Percentiles rank a stretch among this genome's conserved stretches.
These are phyloP conservation scores for Entomortierella lignicola DNA, from an alignment of 192 early-diverging fungal species.

Conservation along the genomic window DNA sequence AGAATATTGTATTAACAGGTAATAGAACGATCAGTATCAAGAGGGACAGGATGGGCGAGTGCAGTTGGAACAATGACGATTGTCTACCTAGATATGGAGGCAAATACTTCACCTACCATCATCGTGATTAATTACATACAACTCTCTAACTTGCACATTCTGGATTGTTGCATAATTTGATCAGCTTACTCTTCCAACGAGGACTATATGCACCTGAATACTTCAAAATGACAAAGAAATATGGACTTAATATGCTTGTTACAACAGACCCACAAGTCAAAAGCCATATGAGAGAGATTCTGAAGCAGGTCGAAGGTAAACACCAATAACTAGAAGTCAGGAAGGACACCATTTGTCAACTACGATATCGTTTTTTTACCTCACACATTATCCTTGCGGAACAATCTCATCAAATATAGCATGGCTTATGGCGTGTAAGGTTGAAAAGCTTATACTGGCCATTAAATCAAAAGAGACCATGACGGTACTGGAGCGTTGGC, in stretches of 20 bases:
- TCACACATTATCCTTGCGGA: neutral
- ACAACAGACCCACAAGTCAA: conserved; percentile 78
- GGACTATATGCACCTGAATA: conserved; percentile 94
- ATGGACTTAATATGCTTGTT: conserved; percentile 87
- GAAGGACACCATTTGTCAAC: neutral
- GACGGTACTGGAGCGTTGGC: conserved; percentile 92
- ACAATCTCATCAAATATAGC: conserved; percentile 49
- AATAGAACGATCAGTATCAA: too few relatives aligned
- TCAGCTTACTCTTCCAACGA: conserved; percentile 90
- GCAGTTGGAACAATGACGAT: too few relatives aligned
- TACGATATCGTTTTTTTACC: neutral
- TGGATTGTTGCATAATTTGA: neutral
- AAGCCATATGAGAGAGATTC: conserved; percentile 80
- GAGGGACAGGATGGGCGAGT: too few relatives aligned
- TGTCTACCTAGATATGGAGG: too few relatives aligned
- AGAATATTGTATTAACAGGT: conserved; percentile 87
- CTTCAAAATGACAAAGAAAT: conserved; percentile 88
- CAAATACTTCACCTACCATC: too few relatives aligned
- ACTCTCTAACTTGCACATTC: neutral
- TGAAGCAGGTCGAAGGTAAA: conserved; percentile 84
- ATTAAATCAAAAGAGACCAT: conserved; percentile 87
- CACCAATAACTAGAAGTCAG: too few relatives aligned
- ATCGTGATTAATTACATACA: too few relatives aligned
- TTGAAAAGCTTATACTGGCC: conserved; percentile 88
- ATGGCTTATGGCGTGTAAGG: conserved; percentile 79